Evolutionary conservation across 2,329 filamentous ascomycete species (phyloP).

Genomic region (Tolypocladium tropicale): DNA sequence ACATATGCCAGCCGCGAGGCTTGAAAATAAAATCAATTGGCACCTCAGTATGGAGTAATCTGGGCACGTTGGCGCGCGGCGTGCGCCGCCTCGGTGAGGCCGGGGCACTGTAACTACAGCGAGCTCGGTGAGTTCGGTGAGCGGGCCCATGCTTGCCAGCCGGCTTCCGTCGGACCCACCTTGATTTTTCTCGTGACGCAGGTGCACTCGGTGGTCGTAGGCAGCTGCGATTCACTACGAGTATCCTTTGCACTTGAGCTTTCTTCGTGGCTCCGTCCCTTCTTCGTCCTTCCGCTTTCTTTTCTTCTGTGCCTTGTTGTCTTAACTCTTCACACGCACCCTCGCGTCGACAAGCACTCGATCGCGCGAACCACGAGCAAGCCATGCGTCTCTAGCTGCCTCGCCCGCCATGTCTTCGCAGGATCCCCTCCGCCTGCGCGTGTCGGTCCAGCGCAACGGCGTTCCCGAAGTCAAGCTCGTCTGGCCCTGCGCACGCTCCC

Average conservation of each 20-base stretch:
- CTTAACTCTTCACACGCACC: background rate
- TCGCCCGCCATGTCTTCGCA: slow-evolving; percentile 14
- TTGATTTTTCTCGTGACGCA: background rate
- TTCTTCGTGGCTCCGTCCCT: no score
- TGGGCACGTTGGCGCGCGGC: background rate
- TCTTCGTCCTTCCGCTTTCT: background rate
- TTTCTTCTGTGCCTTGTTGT: background rate
- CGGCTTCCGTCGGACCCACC: slow-evolving; percentile 1
- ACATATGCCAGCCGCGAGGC: background rate
- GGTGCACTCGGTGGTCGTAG: background rate
- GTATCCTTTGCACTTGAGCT: background rate
- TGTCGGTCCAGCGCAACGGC: slow-evolving; percentile 62
- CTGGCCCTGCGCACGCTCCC: slow-evolving; percentile 51
- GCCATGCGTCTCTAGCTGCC: slow-evolving; percentile 10
- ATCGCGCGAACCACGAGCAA: background rate
- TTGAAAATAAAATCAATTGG: background rate
- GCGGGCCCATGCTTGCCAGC: no score
- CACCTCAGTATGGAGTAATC: no score
- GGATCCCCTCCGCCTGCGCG: slow-evolving; percentile 53
- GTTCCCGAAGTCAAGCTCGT: slow-evolving; percentile 63
- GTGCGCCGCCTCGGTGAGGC: no score
- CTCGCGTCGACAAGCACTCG: background rate
- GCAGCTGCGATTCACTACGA: background rate
- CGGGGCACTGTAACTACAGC: no score
- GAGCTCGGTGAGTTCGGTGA: background rate